These are phyloP conservation scores for Fraxinus americana DNA, from an alignment of 257 asterid species.

Conservation along the genomic window DNA sequence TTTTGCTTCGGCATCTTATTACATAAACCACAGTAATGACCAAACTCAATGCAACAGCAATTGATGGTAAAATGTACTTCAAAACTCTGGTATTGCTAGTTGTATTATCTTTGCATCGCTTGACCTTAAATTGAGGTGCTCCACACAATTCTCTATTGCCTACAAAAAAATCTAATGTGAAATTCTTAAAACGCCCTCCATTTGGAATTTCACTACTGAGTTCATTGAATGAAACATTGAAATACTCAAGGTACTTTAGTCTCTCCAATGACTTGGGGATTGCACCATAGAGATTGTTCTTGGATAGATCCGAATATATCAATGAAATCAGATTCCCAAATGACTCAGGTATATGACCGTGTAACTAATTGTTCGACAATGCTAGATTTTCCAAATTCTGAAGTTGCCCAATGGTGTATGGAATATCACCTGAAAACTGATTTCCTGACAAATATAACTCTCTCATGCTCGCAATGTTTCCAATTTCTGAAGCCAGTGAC, in stretches of 20 bases:
- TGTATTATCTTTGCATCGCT: not conserved
- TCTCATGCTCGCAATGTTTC: not conserved
- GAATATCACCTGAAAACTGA: slow-evolving; percentile 23
- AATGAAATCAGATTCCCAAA: slow-evolving; percentile 7
- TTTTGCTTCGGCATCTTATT: not conserved
- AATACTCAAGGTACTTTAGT: not conserved
- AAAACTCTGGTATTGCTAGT: not conserved
- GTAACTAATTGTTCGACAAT: slow-evolving; percentile 23
- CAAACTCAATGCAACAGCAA: not conserved
- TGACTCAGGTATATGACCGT: slow-evolving; percentile 21
- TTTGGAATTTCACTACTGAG: slow-evolving; percentile 17
- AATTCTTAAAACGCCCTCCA: slow-evolving; percentile 2
- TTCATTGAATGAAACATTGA: not conserved
- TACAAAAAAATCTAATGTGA: not conserved
- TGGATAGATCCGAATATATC: slow-evolving; percentile 2
- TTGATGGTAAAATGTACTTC: not conserved
- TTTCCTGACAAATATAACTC: slow-evolving; percentile 9
- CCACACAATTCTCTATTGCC: slow-evolving; percentile 10
- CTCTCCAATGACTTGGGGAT: slow-evolving; percentile 2
- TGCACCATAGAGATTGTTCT: not conserved
- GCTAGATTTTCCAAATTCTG: slow-evolving; percentile 6
- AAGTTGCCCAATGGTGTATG: slow-evolving; percentile 20
- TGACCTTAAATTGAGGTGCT: not conserved
- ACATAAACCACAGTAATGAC: not conserved
- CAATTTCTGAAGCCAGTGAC: slow-evolving; percentile 17